phyloP scores from a whole-genome alignment of 1,284 basidiomycete genomes.

The Phellopilus nigrolimitatus region DNA sequence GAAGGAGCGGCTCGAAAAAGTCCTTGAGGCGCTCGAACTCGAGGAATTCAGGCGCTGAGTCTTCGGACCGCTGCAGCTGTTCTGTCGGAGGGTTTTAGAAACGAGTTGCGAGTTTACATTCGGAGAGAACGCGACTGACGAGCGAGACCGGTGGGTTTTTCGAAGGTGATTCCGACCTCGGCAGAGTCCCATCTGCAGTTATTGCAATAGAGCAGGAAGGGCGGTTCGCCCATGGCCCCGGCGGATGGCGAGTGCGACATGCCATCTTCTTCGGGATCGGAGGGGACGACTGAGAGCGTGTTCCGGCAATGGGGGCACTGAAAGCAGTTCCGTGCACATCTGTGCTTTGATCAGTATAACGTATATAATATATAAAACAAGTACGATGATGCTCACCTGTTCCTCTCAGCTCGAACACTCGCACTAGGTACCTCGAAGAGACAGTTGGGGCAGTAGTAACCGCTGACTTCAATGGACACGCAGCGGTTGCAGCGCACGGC shows the following conservation, averaged over 20 bases:
- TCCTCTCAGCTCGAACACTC: slow-evolving; percentile 93
- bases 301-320: slow-evolving; percentile 90
- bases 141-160: slow-evolving; percentile 93
- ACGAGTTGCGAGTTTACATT: background rate
- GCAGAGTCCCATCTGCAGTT: slow-evolving; percentile 95
- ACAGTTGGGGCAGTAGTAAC: slow-evolving; percentile 97
- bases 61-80: slow-evolving; percentile 84
- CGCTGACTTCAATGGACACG: slow-evolving; percentile 88
- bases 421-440: slow-evolving; percentile 98
- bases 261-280: slow-evolving; percentile 70
- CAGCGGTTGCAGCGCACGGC: slow-evolving; percentile 90
- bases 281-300: slow-evolving; percentile 82
- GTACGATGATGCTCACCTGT: slow-evolving; percentile 68
- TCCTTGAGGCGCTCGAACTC: slow-evolving; percentile 93
- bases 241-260: slow-evolving; percentile 44
- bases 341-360: slow-evolving; percentile 29
- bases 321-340: slow-evolving; percentile 97
- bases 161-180: slow-evolving; percentile 86
- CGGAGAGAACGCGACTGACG: slow-evolving; percentile 42
- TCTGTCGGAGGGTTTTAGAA: slow-evolving; percentile 44
- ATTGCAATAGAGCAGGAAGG: slow-evolving; percentile 88
- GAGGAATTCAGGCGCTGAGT: slow-evolving; percentile 75
- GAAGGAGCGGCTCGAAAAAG: slow-evolving; percentile 87
- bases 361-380: background rate
- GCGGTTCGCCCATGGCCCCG: slow-evolving; percentile 69